Evolutionary conservation across 441 rosid species (phyloP).

Genomic region (Erodium trifolium): DNA sequence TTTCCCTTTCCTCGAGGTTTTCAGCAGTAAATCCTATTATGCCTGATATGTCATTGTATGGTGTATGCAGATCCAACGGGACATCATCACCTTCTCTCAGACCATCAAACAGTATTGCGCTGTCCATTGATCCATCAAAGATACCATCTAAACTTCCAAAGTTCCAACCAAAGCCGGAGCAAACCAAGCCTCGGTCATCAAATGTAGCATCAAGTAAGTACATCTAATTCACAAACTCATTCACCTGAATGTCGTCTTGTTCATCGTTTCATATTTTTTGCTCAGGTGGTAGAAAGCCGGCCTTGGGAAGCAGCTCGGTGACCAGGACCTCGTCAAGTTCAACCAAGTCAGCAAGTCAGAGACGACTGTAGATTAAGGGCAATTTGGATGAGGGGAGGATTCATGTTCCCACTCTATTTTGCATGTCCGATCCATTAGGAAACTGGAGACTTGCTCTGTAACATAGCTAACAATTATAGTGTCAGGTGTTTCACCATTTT

Average conservation of each 20-base stretch:
- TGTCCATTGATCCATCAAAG: not conserved
- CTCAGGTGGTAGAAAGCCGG: not conserved
- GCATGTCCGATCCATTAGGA: too few relatives aligned
- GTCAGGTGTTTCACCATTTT: not conserved
- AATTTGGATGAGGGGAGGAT: not conserved
- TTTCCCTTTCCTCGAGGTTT: not conserved
- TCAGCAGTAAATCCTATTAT: not conserved
- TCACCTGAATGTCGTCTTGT: not conserved
- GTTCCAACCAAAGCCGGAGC: constrained; percentile 7
- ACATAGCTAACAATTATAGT: not conserved
- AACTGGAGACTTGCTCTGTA: not conserved
- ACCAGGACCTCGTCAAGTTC: not conserved
- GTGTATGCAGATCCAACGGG: not conserved
- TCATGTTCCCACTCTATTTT: too few relatives aligned
- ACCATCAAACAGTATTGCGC: not conserved
- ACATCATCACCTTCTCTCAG: not conserved
- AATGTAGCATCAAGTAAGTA: constrained; percentile 1
- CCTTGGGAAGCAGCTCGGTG: not conserved
- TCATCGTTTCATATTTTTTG: not conserved
- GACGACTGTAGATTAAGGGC: constrained; percentile 3
- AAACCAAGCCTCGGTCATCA: not conserved
- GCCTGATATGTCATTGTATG: not conserved
- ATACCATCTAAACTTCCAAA: constrained; percentile 9
- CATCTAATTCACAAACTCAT: not conserved
- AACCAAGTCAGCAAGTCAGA: not conserved